Evolutionary conservation across 148 eudicot species (phyloP).

Genomic region (Cornus kousa): DNA sequence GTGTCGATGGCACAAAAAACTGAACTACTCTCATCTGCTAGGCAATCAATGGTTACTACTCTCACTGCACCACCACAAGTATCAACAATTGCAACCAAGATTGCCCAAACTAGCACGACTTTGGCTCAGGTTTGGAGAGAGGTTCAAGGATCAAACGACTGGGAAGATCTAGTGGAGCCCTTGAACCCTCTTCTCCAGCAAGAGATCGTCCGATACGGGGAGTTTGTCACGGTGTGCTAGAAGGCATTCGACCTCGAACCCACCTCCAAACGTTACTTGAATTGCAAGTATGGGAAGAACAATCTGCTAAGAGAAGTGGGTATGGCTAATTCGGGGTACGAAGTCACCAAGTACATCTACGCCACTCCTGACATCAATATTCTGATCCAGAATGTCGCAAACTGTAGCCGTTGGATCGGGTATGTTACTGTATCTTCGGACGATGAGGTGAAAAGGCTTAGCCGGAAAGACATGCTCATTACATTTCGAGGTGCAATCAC

Average conservation of each 20-base stretch:
- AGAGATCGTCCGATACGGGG: conserved; percentile 41
- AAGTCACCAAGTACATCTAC: conserved; percentile 38
- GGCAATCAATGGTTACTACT: neutral
- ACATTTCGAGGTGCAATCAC: conserved; percentile 43
- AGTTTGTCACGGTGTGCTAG: conserved; percentile 32
- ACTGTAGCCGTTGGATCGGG: conserved; percentile 35
- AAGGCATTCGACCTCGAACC: conserved; percentile 41
- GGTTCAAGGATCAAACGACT: conserved; percentile 30
- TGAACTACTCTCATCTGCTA: neutral
- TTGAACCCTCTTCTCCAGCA: conserved; percentile 30
- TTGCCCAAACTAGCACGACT: neutral
- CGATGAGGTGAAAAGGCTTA: conserved; percentile 19
- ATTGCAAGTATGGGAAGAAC: conserved; percentile 37
- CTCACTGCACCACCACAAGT: neutral
- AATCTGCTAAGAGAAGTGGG: conserved; percentile 32
- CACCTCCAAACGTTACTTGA: conserved; percentile 25
- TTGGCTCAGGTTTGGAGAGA: conserved; percentile 32
- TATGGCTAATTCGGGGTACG: conserved; percentile 22
- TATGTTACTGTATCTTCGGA: conserved; percentile 28
- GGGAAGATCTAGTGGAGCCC: conserved; percentile 38
- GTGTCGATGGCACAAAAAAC: conserved; percentile 4
- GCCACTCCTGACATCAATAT: conserved; percentile 31
- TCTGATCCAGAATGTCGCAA: conserved; percentile 15
- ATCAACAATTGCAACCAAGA: neutral
- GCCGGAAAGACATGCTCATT: conserved; percentile 31